Conservation (phyloP, 2,329 filamentous ascomycete species). For the Xylaria multiplex region DNA sequence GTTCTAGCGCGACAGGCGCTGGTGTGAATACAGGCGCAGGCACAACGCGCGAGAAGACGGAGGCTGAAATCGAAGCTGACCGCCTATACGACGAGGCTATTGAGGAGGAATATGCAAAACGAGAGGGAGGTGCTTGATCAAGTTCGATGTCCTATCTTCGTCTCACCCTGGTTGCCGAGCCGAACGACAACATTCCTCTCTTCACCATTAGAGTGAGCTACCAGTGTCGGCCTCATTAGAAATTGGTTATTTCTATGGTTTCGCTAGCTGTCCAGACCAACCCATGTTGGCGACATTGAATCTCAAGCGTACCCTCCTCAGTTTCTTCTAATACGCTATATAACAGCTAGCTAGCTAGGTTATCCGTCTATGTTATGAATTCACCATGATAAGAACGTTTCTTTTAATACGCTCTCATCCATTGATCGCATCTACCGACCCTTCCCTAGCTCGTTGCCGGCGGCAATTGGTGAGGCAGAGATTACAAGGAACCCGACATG, state of each 20-base stretch:
- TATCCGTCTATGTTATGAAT: conserved; percentile 3
- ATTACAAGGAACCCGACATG: conserved; percentile 15
- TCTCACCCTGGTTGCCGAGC: not conserved
- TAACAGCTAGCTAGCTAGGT: not conserved
- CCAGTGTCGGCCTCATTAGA: not conserved
- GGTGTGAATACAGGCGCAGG: conserved; percentile 62
- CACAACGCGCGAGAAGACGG: conserved; percentile 58
- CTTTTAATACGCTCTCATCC: not conserved
- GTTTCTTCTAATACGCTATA: not conserved
- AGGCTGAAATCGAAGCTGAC: conserved; percentile 61
- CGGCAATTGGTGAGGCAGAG: conserved; percentile 11
- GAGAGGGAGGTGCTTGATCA: conserved; percentile 60
- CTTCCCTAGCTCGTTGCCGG: not conserved
- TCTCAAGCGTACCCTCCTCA: not conserved
- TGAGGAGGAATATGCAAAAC: conserved; percentile 66
- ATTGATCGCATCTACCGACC: conserved; percentile 3
- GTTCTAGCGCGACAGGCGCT: conserved; percentile 51
- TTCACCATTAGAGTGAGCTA: not conserved
- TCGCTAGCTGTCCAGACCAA: not conserved
- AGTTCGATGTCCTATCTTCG: not conserved
- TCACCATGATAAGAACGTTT: not conserved
- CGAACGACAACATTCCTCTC: not conserved
- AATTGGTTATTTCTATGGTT: conserved; percentile 1
- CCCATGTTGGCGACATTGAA: not conserved
- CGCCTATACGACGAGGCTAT: conserved; percentile 62